A percentile compares a stretch with the other conserved stretches of the same genome.
These are phyloP conservation scores for Solanum sitiens DNA, from an alignment of 257 asterid genomes.

Conservation along the genomic window DNA sequence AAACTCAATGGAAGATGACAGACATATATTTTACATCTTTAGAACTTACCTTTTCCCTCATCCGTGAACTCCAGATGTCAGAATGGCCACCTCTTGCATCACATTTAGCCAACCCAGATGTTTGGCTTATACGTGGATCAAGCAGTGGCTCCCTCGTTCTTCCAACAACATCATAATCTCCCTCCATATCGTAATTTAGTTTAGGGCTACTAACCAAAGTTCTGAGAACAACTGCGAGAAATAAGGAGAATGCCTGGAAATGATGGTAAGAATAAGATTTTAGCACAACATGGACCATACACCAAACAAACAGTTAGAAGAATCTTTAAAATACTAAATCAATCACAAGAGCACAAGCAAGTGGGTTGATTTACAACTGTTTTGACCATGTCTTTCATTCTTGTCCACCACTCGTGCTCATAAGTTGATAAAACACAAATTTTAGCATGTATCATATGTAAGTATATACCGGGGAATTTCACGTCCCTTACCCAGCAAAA, in stretches of 20 bases:
- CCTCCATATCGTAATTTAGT: constrained; percentile 45
- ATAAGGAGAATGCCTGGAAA: constrained; percentile 53
- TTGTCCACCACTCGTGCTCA: neutral
- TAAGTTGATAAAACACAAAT: neutral
- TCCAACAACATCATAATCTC: constrained; percentile 30
- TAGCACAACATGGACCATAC: neutral
- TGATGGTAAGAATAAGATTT: neutral
- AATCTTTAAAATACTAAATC: neutral
- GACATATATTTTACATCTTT: neutral
- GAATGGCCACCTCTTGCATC: constrained; percentile 23
- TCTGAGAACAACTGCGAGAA: constrained; percentile 50
- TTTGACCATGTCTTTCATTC: neutral
- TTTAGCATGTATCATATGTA: neutral
- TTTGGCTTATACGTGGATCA: constrained; percentile 31
- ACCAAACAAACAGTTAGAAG: neutral
- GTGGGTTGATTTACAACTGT: neutral
- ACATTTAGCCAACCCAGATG: constrained; percentile 39
- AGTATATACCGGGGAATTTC: neutral
- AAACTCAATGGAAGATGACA: neutral
- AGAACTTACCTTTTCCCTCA: constrained; percentile 63
- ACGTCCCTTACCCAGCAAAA: neutral
- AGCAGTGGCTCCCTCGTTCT: constrained; percentile 54
- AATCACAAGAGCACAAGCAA: neutral
- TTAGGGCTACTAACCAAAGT: constrained; percentile 45
- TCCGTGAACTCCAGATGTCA: constrained; percentile 73